These are phyloP conservation scores for Ambrosiella xylebori DNA, from an alignment of 2,329 filamentous ascomycete genomes.

Conservation along the genomic window DNA sequence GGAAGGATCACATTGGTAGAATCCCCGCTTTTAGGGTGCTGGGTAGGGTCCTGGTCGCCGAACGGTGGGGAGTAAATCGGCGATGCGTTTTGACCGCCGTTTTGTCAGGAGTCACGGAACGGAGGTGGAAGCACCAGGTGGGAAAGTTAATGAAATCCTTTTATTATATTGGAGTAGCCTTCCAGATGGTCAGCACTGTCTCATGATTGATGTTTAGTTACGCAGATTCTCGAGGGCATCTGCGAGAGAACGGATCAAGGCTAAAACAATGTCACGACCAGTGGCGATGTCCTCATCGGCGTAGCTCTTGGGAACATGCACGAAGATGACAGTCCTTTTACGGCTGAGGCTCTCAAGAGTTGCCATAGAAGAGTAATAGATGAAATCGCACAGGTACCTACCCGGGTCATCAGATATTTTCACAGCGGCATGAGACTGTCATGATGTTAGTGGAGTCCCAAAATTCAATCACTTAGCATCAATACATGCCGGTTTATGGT, in stretches of 20 bases:
- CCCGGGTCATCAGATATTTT: conserved; percentile 54
- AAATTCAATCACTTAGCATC: too few relatives aligned
- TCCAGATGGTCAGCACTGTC: too few relatives aligned
- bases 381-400: conserved; percentile 62
- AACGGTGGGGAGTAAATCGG: neutral
- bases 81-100: neutral
- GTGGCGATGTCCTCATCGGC: conserved; percentile 29
- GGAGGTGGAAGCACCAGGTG: neutral
- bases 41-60: neutral
- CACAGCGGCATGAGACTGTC: conserved; percentile 25
- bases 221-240: too few relatives aligned
- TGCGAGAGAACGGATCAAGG: conserved; percentile 37
- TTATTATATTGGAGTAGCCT: too few relatives aligned
- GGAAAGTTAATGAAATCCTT: neutral
- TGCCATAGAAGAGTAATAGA: conserved; percentile 53
- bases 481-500: conserved; percentile 15
- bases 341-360: conserved; percentile 31
- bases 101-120: neutral
- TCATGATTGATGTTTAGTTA: too few relatives aligned
- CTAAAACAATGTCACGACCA: conserved; percentile 35
- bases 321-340: conserved; percentile 41
- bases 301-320: conserved; percentile 51
- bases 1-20: neutral
- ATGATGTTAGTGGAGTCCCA: too few relatives aligned
- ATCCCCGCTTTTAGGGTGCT: neutral